A percentile compares a stretch with the other conserved stretches of the same genome.
Evolutionary conservation across 805 yeast genomes (phyloP).

Genomic region (Monosporozyma aquatica): DNA sequence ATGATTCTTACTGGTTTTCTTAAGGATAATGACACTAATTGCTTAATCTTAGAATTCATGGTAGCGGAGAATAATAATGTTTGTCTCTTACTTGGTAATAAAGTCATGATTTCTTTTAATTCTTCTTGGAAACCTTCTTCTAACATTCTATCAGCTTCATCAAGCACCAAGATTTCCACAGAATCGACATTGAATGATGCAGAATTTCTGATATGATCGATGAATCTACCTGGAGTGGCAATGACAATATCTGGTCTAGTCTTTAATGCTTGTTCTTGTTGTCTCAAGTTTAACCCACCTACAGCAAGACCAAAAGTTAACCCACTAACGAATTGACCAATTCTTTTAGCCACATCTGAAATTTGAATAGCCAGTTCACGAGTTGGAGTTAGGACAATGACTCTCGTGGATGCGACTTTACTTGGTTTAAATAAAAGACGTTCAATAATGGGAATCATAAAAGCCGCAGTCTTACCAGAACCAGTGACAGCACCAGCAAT

Average conservation of each 20-base stretch:
- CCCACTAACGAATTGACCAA: conserved; percentile 67
- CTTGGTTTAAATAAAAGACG: conserved; percentile 83
- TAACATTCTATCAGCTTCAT: conserved; percentile 98
- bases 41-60: conserved; percentile 89
- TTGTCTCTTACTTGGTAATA: conserved; percentile 87
- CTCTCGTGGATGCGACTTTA: conserved; percentile 80
- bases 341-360: conserved; percentile 80
- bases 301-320: conserved; percentile 90
- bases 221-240: conserved; percentile 98
- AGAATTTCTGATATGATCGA: conserved; percentile 93
- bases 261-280: conserved; percentile 90
- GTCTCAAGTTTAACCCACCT: conserved; percentile 93
- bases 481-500: conserved; percentile 99
- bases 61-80: conserved; percentile 94
- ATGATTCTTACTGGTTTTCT: conserved; percentile 87
- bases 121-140: conserved; percentile 98
- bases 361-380: conserved; percentile 98
- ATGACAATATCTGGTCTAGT: conserved; percentile 91
- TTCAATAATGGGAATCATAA: conserved; percentile 91
- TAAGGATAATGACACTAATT: conserved; percentile 76
- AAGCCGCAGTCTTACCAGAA: conserved; percentile 99
- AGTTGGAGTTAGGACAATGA: conserved; percentile 86
- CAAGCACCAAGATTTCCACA: conserved; percentile 86
- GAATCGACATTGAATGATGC: conserved; percentile 84
- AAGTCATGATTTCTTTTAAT: conserved; percentile 76